Evolutionary conservation across 2,329 filamentous ascomycete species (phyloP), one percentile per base, ranked within the genome.

Genomic region (Trichoderma gracile): DNA sequence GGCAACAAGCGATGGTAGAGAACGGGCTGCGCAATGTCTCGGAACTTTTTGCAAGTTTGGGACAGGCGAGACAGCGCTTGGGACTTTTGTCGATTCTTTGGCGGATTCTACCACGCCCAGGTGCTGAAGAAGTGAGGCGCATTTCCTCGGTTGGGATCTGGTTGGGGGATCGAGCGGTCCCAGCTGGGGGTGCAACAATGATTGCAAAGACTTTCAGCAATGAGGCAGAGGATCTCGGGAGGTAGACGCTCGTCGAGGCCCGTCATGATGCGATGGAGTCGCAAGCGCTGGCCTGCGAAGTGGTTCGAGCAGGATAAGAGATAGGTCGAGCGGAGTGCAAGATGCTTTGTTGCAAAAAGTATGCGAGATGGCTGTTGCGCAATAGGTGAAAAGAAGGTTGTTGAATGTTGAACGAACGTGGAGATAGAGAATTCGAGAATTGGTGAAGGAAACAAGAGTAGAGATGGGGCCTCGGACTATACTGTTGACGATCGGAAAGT

Each of bases 1-100:
- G 46, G 46, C 8, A 49, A 19, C 14, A 49, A 25, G 23, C 42
- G 42, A 38, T 47, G 42, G 8, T 27, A 47, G 12, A 46, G 40
- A 50, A 60, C 47, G 7, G 56, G 42, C 56, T 60, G 56, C 10
- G 43, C 21, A 33, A 54, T 33, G n/a, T 21, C n/a, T 19, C 25
- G 50, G 21, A 54, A 14, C 12, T 15, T 40, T 38, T 6, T 38
- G 50, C 25, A 54, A 3, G 50, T 54, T 54, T 15, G 50, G 7
- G 50, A 54, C 10, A 54, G 27, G 33, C 50, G 23, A 25, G 50
- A 54, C 25, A 54, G 50, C 23, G 50, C 33, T 9, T 15, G 15
- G 50, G 50, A 6, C 9, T 25, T 49, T 49, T 25, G 19, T 7
- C 21, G 27, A 5, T 17, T 25, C 17, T 21, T 21, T 9, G 21